Conservation (phyloP, 768 basidiomycete genomes). For the Boletellus sp. region DNA sequence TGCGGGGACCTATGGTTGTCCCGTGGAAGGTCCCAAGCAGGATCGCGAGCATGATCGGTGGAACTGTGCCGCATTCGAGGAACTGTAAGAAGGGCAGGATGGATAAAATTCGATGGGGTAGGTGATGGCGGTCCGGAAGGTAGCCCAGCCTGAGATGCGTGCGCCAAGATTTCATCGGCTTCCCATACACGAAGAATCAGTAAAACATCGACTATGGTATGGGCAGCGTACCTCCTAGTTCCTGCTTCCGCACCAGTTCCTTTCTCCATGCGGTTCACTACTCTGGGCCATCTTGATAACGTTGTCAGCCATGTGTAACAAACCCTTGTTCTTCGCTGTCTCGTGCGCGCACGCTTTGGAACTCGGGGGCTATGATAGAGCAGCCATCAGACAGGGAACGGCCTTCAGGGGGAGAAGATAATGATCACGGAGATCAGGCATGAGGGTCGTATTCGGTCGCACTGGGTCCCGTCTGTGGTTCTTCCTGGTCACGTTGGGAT, state of each 20-base stretch:
- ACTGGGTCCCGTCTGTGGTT: constrained; percentile 6
- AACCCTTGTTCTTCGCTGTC: constrained; percentile 30
- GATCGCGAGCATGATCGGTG: constrained; percentile 30
- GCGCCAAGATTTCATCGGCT: background rate
- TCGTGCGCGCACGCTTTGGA: constrained; percentile 30
- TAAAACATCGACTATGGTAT: constrained; percentile 1
- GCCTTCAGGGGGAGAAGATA: constrained; percentile 32
- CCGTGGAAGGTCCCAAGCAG: constrained; percentile 18
- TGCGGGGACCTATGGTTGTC: constrained; percentile 12
- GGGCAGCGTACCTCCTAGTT: constrained; percentile 15
- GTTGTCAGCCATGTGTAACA: constrained; percentile 28
- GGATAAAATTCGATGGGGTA: background rate
- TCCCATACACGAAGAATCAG: constrained; percentile 11
- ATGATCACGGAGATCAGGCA: constrained; percentile 28
- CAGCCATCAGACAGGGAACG: constrained; percentile 28
- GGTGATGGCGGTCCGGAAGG: constrained; percentile 4
- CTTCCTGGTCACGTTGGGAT: constrained; percentile 15
- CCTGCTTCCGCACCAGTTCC: background rate
- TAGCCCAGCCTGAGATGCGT: background rate
- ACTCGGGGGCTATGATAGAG: constrained; percentile 31
- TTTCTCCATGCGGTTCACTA: constrained; percentile 11
- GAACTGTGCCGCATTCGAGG: constrained; percentile 18
- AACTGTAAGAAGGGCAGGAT: constrained; percentile 5
- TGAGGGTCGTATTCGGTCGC: constrained; percentile 18
- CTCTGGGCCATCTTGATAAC: constrained; percentile 29